Percentiles rank a stretch among this genome's conserved stretches.
Evolutionary conservation across 768 basidiomycete genomes (phyloP).

Genomic region (Boletus rubescentipes): DNA sequence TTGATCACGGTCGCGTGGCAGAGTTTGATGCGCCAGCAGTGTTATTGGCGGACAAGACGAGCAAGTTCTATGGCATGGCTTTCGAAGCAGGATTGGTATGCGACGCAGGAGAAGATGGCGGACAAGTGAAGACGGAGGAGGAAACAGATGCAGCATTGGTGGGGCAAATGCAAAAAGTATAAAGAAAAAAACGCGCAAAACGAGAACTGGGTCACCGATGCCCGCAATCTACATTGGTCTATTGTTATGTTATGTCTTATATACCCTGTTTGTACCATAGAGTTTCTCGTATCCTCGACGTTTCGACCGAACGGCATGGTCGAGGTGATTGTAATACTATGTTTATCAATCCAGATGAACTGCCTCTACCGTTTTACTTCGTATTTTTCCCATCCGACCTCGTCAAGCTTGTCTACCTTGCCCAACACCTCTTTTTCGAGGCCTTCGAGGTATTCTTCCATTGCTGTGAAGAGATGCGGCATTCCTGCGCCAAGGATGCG

Average conservation of each 20-base stretch:
- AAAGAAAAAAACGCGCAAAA: background rate
- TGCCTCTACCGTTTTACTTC: slow-evolving; percentile 38
- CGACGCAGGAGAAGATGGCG: background rate
- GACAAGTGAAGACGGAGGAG: background rate
- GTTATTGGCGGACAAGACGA: slow-evolving; percentile 53
- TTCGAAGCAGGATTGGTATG: slow-evolving; percentile 57
- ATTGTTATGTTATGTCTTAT: background rate
- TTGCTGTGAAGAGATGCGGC: slow-evolving; percentile 59
- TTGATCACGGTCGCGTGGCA: slow-evolving; percentile 72
- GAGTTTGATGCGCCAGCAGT: slow-evolving; percentile 72
- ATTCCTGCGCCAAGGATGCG: slow-evolving; percentile 82
- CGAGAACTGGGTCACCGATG: background rate
- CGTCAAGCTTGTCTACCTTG: slow-evolving; percentile 74
- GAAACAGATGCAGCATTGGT: background rate
- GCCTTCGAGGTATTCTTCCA: slow-evolving; percentile 70
- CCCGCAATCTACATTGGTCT: background rate
- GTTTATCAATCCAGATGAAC: too few species aligned
- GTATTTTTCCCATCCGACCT: slow-evolving; percentile 87
- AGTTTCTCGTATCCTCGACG: background rate
- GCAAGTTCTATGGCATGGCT: slow-evolving; percentile 60
- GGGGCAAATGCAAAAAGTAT: background rate
- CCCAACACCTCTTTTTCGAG: slow-evolving; percentile 74
- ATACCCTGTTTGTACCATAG: background rate
- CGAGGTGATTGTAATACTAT: background rate
- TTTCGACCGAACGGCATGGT: background rate